These are phyloP conservation scores for Epichloe amarillans DNA, from an alignment of 2,329 filamentous ascomycete species.

Conservation along the genomic window DNA sequence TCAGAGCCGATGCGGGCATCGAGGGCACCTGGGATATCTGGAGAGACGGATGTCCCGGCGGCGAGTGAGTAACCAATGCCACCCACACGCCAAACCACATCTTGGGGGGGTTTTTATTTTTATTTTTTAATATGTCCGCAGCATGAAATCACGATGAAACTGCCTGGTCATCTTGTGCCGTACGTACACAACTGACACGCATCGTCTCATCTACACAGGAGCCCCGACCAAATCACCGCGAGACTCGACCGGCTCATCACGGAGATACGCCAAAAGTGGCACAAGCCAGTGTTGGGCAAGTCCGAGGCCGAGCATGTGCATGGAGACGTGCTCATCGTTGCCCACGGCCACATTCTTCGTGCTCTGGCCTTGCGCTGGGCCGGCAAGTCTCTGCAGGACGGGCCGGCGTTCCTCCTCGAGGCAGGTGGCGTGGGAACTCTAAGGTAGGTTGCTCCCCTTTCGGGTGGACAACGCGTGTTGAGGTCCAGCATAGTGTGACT, in stretches of 20 bases:
- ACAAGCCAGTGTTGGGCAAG: slow-evolving; percentile 47
- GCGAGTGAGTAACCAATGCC: slow-evolving; percentile 49
- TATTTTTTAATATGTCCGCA: too few species aligned
- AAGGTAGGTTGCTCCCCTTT: slow-evolving; percentile 36
- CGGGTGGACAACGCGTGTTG: not conserved
- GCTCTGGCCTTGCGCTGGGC: slow-evolving; percentile 84
- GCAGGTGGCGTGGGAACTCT: slow-evolving; percentile 73
- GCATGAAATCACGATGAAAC: not conserved
- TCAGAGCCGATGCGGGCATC: slow-evolving; percentile 43
- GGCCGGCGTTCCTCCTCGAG: slow-evolving; percentile 71
- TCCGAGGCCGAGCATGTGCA: slow-evolving; percentile 22
- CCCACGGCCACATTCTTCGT: slow-evolving; percentile 79
- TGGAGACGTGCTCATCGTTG: slow-evolving; percentile 49
- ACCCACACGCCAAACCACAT: not conserved
- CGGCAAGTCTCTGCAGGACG: slow-evolving; percentile 57
- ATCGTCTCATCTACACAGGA: slow-evolving; percentile 26
- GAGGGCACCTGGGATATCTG: slow-evolving; percentile 67
- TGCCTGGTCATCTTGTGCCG: too few species aligned
- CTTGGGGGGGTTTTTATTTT: too few species aligned
- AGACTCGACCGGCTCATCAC: slow-evolving; percentile 64
- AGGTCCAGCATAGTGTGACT: not conserved
- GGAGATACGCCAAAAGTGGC: slow-evolving; percentile 57
- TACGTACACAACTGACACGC: too few species aligned
- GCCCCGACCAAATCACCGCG: slow-evolving; percentile 56
- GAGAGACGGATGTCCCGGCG: slow-evolving; percentile 74